A percentile compares a stretch with the other conserved stretches of the same genome.
phyloP scores from a whole-genome alignment of 2,329 filamentous ascomycete species.

The Trichoderma lentiforme region DNA sequence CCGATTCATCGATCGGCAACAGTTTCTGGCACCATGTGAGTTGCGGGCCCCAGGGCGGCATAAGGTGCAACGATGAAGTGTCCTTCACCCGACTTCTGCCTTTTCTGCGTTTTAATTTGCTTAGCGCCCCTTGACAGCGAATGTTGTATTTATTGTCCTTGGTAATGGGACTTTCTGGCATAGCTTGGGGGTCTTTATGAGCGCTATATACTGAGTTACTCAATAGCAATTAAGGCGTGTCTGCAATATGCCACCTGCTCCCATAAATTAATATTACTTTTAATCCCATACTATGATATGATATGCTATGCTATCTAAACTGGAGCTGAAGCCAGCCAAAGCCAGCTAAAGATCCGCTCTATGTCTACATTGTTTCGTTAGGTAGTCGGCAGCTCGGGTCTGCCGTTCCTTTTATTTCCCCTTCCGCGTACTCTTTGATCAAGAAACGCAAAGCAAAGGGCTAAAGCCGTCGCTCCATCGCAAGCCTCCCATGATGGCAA shows the following conservation, averaged over 20 bases:
- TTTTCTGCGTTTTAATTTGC: neutral
- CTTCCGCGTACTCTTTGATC: neutral
- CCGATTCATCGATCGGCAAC: slow-evolving; percentile 1
- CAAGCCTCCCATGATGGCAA: slow-evolving; percentile 72
- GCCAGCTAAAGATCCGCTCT: neutral
- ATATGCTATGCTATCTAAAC: neutral
- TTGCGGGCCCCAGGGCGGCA: neutral
- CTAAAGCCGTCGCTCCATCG: slow-evolving; percentile 63
- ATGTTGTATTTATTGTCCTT: neutral
- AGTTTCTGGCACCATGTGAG: neutral
- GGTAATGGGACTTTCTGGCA: neutral
- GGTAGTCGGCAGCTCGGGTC: neutral
- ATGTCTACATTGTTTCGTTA: neutral
- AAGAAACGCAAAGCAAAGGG: slow-evolving; percentile 34
- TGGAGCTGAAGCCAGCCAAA: neutral
- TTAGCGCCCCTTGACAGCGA: neutral
- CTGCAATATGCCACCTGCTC: neutral
- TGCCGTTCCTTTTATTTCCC: neutral
- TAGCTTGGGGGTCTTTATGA: neutral
- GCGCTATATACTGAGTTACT: neutral
- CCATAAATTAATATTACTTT: neutral
- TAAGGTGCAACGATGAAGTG: neutral
- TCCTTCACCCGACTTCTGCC: neutral
- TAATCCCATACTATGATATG: neutral
- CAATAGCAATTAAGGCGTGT: neutral